Conservation (phyloP, 257 asterid species). For the Eucommia ulmoides region DNA sequence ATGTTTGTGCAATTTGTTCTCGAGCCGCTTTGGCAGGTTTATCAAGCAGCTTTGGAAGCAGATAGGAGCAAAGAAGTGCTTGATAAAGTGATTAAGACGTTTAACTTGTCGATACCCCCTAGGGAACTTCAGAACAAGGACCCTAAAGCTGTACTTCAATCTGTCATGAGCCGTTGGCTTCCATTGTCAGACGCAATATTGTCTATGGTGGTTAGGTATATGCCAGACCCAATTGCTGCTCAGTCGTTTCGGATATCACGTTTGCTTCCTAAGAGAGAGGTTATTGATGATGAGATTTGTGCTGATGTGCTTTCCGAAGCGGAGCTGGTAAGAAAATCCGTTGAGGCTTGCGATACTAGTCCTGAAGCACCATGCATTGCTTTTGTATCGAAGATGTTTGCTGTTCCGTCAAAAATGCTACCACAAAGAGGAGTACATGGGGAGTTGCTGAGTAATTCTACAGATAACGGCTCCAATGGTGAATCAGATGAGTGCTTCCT, state of each 20-base stretch:
- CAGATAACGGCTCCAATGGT: conserved; percentile 28
- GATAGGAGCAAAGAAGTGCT: conserved; percentile 43
- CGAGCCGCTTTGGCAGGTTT: conserved; percentile 90
- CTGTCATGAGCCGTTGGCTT: conserved; percentile 93
- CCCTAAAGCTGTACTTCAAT: conserved; percentile 69
- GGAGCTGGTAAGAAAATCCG: conserved; percentile 53
- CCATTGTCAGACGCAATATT: conserved; percentile 68
- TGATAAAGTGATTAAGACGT: conserved; percentile 54
- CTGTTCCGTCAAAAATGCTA: conserved; percentile 72
- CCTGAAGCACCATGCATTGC: conserved; percentile 65
- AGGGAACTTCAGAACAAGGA: conserved; percentile 86
- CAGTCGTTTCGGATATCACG: conserved; percentile 72
- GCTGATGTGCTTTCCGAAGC: conserved; percentile 57
- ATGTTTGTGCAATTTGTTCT: conserved; percentile 82
- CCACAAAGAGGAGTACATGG: conserved; percentile 35
- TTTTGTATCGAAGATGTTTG: conserved; percentile 95
- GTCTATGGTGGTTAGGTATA: conserved; percentile 61
- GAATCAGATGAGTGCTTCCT: conserved; percentile 89
- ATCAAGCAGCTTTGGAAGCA: conserved; percentile 43
- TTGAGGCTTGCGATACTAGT: conserved; percentile 68
- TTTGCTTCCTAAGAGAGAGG: conserved; percentile 63
- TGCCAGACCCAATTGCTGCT: conserved; percentile 71
- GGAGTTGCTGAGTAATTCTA: conserved; percentile 25
- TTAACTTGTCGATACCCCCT: conserved; percentile 67
- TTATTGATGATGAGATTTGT: conserved; percentile 17